These are phyloP conservation scores for Pichia sp. DNA, from an alignment of 1,139 yeast genomes.

Conservation along the genomic window DNA sequence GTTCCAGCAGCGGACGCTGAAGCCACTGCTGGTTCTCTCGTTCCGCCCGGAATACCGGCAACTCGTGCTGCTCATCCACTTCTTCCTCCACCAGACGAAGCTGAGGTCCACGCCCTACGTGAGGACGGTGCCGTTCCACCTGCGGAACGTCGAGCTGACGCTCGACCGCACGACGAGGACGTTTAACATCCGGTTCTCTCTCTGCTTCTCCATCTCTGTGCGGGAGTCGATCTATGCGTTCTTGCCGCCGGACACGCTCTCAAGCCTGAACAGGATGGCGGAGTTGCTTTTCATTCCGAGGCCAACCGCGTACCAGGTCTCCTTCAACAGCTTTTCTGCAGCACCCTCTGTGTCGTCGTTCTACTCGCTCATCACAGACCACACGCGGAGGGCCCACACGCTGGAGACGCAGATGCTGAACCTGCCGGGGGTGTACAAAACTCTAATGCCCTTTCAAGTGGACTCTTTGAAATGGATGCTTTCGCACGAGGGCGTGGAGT, in stretches of 20 bases:
- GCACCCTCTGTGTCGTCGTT: conserved; percentile 29
- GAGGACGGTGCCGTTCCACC: conserved; percentile 7
- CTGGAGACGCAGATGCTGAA: conserved; percentile 10
- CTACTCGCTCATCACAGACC: conserved; percentile 33
- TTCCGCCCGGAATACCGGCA: conserved; percentile 1
- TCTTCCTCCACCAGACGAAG: conserved; percentile 14
- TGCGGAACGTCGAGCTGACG: conserved; percentile 4
- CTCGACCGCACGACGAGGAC: neutral
- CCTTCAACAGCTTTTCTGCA: conserved; percentile 11
- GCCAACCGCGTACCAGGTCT: conserved; percentile 25
- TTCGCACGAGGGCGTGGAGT: conserved; percentile 49
- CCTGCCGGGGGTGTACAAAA: conserved; percentile 24
- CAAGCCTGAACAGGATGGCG: conserved; percentile 20
- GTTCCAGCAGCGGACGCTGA: neutral
- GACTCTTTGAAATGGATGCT: conserved; percentile 66
- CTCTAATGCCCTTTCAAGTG: conserved; percentile 46
- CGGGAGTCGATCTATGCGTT: conserved; percentile 18
- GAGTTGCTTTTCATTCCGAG: conserved; percentile 21
- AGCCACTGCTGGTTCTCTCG: conserved; percentile 10
- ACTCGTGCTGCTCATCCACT: conserved; percentile 6
- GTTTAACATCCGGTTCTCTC: conserved; percentile 7
- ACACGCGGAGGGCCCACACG: conserved; percentile 25
- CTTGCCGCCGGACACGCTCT: conserved; percentile 19
- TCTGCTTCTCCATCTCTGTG: conserved; percentile 17
- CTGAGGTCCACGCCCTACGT: conserved; percentile 11